Base-by-base conservation (phyloP, 2,329 filamentous ascomycete species). In the Cladosporium sp. region DNA sequence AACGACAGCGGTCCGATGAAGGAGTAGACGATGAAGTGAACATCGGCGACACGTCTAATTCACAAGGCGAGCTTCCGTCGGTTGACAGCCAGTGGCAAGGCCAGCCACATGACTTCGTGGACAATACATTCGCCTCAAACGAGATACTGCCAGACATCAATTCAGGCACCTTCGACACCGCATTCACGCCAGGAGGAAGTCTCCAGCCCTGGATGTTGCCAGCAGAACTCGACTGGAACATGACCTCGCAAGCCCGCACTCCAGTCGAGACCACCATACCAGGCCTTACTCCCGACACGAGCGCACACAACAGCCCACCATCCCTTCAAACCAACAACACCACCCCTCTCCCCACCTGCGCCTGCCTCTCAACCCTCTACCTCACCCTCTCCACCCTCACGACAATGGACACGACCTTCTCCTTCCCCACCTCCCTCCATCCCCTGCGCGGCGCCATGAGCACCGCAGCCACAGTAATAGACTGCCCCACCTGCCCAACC, bases 281-380 rank as follows among this genome's bases (percentile, higher is more conserved):
- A 17, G 56, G 41, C 19, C 52, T 61, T 18, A 61, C 57, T 7
- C 54, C 56, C n/a, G 58, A 64, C 41, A 50, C 39, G 51, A 44
- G 40, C 18, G 17, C 22, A 17, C 15, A 32, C 11, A 22, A 51
- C 24, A 51, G 48, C 13, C 48, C 42, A 17, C 41, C 48, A 4
- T 20, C n/a, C 3, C 22, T 27, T 9, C 7, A 32, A n/a, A n/a
- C n/a, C n/a, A n/a, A 15, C 12, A 22, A 34, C 7, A 15, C 9
- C 3, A 6, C 6, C 2, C 19, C 22, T 12, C 27, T 20, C n/a
- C 37, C 37, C 7, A 48, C 61, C 12, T 76, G 74, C 58, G 66
- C 68, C 43, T 77, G 74, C 54, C 68, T 76, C 29, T 70, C 69
- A 7, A 66, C 66, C n/a, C 70, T 73, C 50, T 76, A 74, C 56